phyloP scores from a whole-genome alignment of 2,329 filamentous ascomycete genomes.

The Bipolaris cookei region DNA sequence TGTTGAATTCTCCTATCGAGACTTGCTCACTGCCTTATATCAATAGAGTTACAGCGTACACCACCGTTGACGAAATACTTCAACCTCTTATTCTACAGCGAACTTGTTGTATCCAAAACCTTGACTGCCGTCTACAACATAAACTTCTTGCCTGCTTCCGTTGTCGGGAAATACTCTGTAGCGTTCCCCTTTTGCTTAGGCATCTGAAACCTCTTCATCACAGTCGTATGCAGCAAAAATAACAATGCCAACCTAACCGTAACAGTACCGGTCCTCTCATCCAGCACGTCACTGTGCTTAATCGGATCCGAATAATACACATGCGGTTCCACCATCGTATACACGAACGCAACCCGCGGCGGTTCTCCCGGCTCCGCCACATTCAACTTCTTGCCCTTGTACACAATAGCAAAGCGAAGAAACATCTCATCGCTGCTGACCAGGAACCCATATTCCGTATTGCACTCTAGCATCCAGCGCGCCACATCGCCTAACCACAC shows the following conservation, averaged over 20 bases:
- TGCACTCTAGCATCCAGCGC: constrained; percentile 27
- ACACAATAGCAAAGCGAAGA: constrained; percentile 14
- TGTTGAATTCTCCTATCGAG: background rate
- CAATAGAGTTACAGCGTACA: background rate
- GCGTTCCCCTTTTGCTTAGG: constrained; percentile 14
- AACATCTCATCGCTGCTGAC: constrained; percentile 29
- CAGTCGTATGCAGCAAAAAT: constrained; percentile 14
- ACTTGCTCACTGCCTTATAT: background rate
- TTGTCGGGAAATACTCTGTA: constrained; percentile 13
- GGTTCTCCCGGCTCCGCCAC: background rate
- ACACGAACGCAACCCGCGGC: background rate
- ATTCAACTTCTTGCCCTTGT: constrained; percentile 6
- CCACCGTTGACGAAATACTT: background rate
- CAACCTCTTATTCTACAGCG: background rate
- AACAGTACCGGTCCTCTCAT: constrained; percentile 8
- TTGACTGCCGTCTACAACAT: background rate
- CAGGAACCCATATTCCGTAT: constrained; percentile 26
- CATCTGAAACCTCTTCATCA: constrained; percentile 11
- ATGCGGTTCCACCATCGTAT: constrained; percentile 17
- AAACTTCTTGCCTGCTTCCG: constrained; percentile 12
- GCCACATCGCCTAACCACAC: constrained; percentile 22
- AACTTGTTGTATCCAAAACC: background rate
- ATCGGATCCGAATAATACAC: constrained; percentile 22
- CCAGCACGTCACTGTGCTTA: constrained; percentile 15
- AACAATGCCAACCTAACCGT: constrained; percentile 19